Conservation (phyloP, 345 rosid genomes). For the Rhodamnia rubescens region DNA sequence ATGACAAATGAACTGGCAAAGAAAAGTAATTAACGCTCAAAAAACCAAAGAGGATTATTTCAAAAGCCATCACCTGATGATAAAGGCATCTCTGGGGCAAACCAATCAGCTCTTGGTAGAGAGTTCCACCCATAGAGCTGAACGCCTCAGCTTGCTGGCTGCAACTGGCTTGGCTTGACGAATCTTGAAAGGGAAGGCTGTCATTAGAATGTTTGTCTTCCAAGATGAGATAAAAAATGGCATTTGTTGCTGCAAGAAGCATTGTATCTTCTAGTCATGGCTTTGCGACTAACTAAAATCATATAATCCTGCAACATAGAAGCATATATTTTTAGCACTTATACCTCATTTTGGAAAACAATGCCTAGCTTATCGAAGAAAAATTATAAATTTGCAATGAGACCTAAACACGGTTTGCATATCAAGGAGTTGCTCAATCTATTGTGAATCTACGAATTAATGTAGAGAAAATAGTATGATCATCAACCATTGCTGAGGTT, state of each 20-base stretch:
- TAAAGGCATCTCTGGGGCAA: constrained; percentile 81
- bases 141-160: constrained; percentile 69
- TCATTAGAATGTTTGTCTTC: constrained; percentile 54
- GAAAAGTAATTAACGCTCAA: not conserved
- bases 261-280: constrained; percentile 77
- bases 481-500: not conserved
- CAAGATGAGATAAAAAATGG: constrained; percentile 47
- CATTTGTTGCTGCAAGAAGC: constrained; percentile 59
- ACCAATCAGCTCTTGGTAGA: constrained; percentile 62
- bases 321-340: not conserved
- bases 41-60: not conserved
- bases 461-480: not conserved
- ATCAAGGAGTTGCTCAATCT: not conserved
- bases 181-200: constrained; percentile 51
- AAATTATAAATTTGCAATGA: not conserved
- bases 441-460: not conserved
- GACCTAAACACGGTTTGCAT: not conserved
- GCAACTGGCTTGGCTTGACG: constrained; percentile 86
- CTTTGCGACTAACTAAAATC: constrained; percentile 69
- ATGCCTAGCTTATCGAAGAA: not conserved
- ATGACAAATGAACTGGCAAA: not conserved
- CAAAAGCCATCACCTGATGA: constrained; percentile 43
- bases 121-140: constrained; percentile 26
- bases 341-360: not conserved
- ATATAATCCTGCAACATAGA: constrained; percentile 42